Base-by-base conservation (phyloP, 805 yeast genomes). In the Lipomyces yamanashiensis region DNA sequence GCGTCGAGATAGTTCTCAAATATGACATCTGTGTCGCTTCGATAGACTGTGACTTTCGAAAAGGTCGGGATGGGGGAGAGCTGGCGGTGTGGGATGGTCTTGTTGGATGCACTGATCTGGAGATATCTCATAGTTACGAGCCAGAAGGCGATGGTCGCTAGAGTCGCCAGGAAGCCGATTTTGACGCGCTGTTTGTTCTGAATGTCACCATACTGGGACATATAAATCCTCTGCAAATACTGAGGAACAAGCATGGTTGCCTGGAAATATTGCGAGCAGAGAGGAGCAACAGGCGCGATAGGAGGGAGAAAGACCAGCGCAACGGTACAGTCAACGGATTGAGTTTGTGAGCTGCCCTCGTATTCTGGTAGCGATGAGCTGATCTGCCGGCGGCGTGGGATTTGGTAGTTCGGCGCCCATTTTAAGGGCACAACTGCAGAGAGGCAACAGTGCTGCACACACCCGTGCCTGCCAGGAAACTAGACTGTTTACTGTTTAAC, bases 1-100 rank as follows among this genome's bases (percentile, higher is more conserved):
- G 64, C 44, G 45, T 63, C 67, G 49, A 66, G 61, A 41, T 56
- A 60, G 44, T 55, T 66, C 55, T 66, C 69, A 28, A 58, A 53
- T 12, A 49, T 58, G 9, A 53, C 28, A 37, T 64, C 66, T 1
- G 63, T 55, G 19, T 49, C 53, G 13, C 53, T 37, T 39, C 68
- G 57, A 17, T 47, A 54, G 12, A 36, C 59, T 17, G 68, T 53
- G 10, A 54, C 43, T 10, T 33, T 28, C 5, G 39, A 12, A 36
- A 55, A 64, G 4, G 58, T 49, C 8, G 66, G 59, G 17, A 64
- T 58, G 15, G 68, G 68, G 6, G 68, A 64, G 43, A 64, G 54
- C 19, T 49, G 37, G 44, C 48, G 62, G 47, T 8, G 41, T 15
- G 48, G 47, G 23, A 41, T 6, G 17, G 49, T 13, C 15, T 49